Evolutionary conservation across 805 yeast genomes (phyloP), one percentile per base, ranked within the genome.

Genomic region (Barnettozyma sucrosica): DNA sequence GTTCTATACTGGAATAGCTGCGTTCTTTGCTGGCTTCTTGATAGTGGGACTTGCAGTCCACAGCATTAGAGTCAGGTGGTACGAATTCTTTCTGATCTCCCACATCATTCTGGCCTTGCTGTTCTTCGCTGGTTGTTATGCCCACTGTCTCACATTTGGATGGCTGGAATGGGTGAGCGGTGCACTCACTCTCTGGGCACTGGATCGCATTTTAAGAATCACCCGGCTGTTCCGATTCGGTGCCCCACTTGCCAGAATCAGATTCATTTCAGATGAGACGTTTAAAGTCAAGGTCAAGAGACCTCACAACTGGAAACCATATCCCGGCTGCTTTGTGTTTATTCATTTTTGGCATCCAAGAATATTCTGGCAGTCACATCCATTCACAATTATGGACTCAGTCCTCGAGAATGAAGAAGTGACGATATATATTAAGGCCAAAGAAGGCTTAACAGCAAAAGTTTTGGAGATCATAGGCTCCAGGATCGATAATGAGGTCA

Each of bases 311-410:
- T 59, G 57, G 50, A 67, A 66, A 36, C 66, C 74, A 19, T 65
- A 57, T 48, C 83, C 89, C 3, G 85, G 87, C 25, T 68, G 75
- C 14, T 79, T 67, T 59, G 79, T 74, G 1, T 84, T 70, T 56
- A 64, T 86, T 33, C 75, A 81, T 64, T 80, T 84, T 61, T 52
- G 81, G 48, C 66, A 76, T 39, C 70, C 75, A 18, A 58, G 65
- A 3, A 64, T 72, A 34, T 79, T 82, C 61, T 82, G 83, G 81
- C 88, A 84, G 61, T 77, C 84, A 5, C 89, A 85, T 61, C 92
- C 92, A 4, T 84, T 86, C 65, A 81, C 90, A 1, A 63, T 77
- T 7, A 66, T 77, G 36, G 71, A 71, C 43, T 65, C 76, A 4
- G 62, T 62, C 7, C 62, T 65, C 2, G 63, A 67, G 39, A 66